Conservation (phyloP, 1,139 yeast species). For the Blastobotrys proliferans region DNA sequence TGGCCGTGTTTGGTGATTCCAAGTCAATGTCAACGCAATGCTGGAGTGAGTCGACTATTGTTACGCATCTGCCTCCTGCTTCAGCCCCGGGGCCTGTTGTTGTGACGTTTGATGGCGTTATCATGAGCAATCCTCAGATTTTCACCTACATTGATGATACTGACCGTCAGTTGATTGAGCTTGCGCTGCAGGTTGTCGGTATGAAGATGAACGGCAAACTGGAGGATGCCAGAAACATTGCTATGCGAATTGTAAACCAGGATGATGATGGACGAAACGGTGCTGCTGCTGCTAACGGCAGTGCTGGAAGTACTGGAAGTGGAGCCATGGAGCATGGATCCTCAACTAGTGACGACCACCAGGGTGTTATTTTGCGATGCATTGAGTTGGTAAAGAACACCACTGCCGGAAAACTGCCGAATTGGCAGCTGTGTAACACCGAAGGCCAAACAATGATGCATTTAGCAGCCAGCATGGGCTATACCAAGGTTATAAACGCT, state of each 20-base stretch:
- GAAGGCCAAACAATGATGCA: conserved; percentile 89
- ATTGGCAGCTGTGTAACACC: conserved; percentile 73
- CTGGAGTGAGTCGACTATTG: conserved; percentile 93
- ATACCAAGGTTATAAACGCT: conserved; percentile 54
- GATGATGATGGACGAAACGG: conserved; percentile 13
- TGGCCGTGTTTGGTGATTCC: conserved; percentile 81
- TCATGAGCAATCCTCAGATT: conserved; percentile 44
- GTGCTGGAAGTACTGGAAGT: not conserved
- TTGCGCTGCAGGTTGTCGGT: conserved; percentile 92
- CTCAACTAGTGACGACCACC: conserved; percentile 21
- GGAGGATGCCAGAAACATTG: conserved; percentile 89
- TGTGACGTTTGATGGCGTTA: conserved; percentile 59
- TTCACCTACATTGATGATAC: conserved; percentile 92
- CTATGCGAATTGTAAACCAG: conserved; percentile 64
- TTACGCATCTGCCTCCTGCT: conserved; percentile 90
- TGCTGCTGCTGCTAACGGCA: too few relatives aligned
- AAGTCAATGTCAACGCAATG: conserved; percentile 85
- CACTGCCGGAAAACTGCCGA: conserved; percentile 38
- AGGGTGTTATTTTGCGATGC: conserved; percentile 27
- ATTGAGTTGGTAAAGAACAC: conserved; percentile 25
- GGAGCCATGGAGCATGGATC: conserved; percentile 8
- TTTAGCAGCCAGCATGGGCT: conserved; percentile 73
- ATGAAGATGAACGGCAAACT: conserved; percentile 90
- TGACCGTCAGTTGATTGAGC: conserved; percentile 84
- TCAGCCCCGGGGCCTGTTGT: conserved; percentile 84